Conservation (phyloP, 1,139 yeast genomes). For the Saccharomyces hybrid region DNA sequence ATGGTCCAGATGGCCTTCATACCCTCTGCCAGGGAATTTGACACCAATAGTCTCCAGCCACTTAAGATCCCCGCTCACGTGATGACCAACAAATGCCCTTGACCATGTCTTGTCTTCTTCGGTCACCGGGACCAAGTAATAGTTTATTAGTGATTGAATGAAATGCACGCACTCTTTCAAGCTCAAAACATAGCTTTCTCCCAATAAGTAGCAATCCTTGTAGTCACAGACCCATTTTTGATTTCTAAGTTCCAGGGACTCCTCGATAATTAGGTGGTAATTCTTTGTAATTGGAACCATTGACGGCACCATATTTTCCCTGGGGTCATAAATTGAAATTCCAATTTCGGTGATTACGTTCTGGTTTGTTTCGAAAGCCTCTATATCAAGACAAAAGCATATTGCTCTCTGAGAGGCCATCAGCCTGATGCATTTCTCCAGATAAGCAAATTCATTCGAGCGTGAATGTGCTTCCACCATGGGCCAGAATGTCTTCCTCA, state of each 20-base stretch:
- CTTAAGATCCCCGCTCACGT: constrained; percentile 53
- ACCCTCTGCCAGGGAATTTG: constrained; percentile 33
- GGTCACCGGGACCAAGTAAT: constrained; percentile 33
- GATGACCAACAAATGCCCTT: constrained; percentile 59
- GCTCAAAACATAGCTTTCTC: constrained; percentile 43
- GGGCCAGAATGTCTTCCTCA: constrained; percentile 9
- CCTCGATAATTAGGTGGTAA: constrained; percentile 52
- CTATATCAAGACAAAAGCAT: constrained; percentile 55
- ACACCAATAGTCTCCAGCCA: constrained; percentile 48
- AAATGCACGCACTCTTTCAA: constrained; percentile 35
- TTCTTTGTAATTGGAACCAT: constrained; percentile 32
- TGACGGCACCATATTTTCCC: constrained; percentile 26
- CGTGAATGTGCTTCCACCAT: constrained; percentile 20
- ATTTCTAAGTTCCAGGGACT: constrained; percentile 40
- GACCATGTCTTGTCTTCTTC: constrained; percentile 23
- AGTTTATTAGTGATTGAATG: constrained; percentile 39
- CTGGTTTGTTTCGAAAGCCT: constrained; percentile 50
- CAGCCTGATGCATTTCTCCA: constrained; percentile 19
- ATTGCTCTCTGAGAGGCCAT: constrained; percentile 31
- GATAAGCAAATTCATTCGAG: constrained; percentile 17
- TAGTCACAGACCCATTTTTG: constrained; percentile 59
- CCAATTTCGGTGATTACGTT: constrained; percentile 59
- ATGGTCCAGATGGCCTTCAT: not conserved
- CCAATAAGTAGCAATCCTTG: constrained; percentile 48
- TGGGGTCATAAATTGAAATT: constrained; percentile 57